Evolutionary conservation across 257 asterid species (phyloP), one percentile per base, ranked within the genome.

Genomic region (Solanum sparsipilum): DNA sequence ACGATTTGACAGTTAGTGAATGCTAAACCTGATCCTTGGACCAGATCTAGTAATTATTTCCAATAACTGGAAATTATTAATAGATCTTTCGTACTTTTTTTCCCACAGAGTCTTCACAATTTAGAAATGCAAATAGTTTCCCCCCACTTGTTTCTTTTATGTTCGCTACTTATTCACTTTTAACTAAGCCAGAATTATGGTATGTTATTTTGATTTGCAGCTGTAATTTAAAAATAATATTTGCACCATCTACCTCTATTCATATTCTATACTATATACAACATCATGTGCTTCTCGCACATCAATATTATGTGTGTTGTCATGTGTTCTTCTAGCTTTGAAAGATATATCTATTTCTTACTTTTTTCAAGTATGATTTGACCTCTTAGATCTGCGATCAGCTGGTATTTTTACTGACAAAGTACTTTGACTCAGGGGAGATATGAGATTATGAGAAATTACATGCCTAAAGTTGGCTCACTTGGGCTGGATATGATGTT

Each of bases 381-480:
- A 31, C 85, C 68, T 9, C 41, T 81, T 13, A 16, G 27, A 81
- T 81, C 18, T 29, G 70, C 7, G 5, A 9, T 48, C 65, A 88
- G 83, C 92, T 91, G n/a, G 82, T 89, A 35, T 70, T 65, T 39
- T 29, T 88, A 63, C 94, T 94, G 91, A 92, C 88, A 76, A 34
- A 72, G 87, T 68, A 75, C 71, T 87, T 83, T 92, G 91, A 78
- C 88, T 88, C 96, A 97, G 99, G 99, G 98, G 92, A 93, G 99
- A 92, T 97, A 96, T 29, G 93, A 92, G 89, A 97, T 96, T 88
- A 96, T 96, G 98, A 92, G 88, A 88, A 97, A 95, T 91, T 97
- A 97, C 93, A 97, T 97, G 99, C 99, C 99, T 85, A 96, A 95
- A 90, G 99, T 97, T 93, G 99, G 99, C 78, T 88, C 99, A 56